Evolutionary conservation across 2,329 filamentous ascomycete genomes (phyloP), one percentile per base, ranked within the genome.

Genomic region (Fusarium circinatum): DNA sequence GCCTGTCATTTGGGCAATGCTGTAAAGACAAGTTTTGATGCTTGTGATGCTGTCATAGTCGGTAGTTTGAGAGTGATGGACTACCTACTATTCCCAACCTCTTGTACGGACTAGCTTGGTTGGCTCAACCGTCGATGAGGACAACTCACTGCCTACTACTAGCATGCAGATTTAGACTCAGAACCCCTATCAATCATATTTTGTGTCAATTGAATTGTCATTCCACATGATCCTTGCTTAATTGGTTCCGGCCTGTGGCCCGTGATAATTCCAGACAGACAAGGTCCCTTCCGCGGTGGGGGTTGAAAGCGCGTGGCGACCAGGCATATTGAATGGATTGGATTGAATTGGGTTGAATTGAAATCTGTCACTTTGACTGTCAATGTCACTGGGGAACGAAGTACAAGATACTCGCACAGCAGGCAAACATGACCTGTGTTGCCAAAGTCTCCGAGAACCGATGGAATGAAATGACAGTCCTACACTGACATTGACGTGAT

Each of bases 151-250:
- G 9, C 32, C 32, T 34, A 73, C 49, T 63, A 11, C 62, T 26
- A 38, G 68, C 69, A 68, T 68, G 48, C 65, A 59, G 48, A 54
- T 32, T 59, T 54, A 65, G 45, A 44, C 38, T 41, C 49, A 49
- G 22, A 56, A 28, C 60, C 47, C 65, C 60, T 54, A 64, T 70
- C 57, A 54, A 64, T 70, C 54, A 57, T 52, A 51, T 38, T 58
- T 54, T 62, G 47, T 57, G 22, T 34, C 52, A 55, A 38, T 66
- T 61, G 54, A 58, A 66, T 71, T 70, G 56, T 57, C 72, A 74
- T 47, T 60, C 64, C 70, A 75, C 63, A 68, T 58, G 54, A 61
- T 65, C 74, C 75, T 68, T 74, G 74, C 72, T 73, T 68, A 51
- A 78, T 78, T 77, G 73, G 76, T 56, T 48, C 28, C 56, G 30